Evolutionary conservation across 2,329 filamentous ascomycete species (phyloP).

Genomic region (Metarhizium rileyi): DNA sequence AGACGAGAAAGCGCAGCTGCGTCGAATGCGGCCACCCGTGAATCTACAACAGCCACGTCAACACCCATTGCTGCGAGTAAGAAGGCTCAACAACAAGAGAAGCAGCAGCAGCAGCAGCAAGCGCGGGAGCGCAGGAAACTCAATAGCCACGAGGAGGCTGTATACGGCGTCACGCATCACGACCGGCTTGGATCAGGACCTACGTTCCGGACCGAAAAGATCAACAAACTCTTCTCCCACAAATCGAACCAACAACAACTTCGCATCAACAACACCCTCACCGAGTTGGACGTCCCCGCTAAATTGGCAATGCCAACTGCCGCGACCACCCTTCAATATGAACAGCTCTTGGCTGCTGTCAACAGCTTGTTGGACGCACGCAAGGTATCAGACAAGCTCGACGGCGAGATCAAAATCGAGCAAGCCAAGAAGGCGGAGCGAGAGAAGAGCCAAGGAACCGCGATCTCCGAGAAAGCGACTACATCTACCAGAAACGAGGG

Average conservation of each 20-base stretch:
- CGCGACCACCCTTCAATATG: constrained; percentile 62
- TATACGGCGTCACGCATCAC: constrained; percentile 77
- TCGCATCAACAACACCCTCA: constrained; percentile 63
- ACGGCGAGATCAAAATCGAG: constrained; percentile 57
- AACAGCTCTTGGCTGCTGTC: constrained; percentile 59
- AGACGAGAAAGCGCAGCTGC: constrained; percentile 46
- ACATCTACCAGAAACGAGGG: background rate
- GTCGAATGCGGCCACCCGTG: constrained; percentile 26
- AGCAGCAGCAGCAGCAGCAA: constrained; percentile 14
- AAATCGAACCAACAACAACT: constrained; percentile 68
- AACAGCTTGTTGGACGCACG: constrained; percentile 60
- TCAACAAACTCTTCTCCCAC: constrained; percentile 68
- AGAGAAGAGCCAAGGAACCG: constrained; percentile 25
- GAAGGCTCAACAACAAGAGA: constrained; percentile 33
- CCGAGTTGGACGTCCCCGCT: constrained; percentile 60
- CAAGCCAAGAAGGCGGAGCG: constrained; percentile 46
- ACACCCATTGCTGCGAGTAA: constrained; percentile 35
- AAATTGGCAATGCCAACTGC: constrained; percentile 66
- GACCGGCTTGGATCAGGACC: constrained; percentile 81
- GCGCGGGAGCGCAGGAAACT: constrained; percentile 57
- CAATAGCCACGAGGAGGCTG: constrained; percentile 61
- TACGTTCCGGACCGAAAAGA: constrained; percentile 77
- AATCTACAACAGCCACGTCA: constrained; percentile 22
- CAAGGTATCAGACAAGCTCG: constrained; percentile 67
- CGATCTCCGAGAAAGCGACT: background rate